These are phyloP conservation scores for Quercus variabilis DNA, from an alignment of 306 rosid species.

Conservation along the genomic window DNA sequence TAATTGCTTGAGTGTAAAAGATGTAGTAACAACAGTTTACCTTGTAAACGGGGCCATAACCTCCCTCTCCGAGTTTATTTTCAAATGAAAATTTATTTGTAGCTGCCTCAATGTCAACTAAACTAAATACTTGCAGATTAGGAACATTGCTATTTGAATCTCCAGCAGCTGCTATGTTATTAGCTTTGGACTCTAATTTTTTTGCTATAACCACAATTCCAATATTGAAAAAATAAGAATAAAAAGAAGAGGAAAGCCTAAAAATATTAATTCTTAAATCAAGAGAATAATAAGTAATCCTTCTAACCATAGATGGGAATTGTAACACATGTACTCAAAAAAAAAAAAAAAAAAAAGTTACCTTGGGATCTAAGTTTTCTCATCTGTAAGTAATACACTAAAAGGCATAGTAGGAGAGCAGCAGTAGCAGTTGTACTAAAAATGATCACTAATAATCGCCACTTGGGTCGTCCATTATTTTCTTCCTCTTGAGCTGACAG, in stretches of 20 bases:
- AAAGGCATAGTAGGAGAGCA: not conserved
- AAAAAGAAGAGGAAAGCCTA: not conserved
- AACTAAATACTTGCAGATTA: constrained; percentile 30
- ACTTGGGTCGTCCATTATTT: not conserved
- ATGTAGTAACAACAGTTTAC: constrained; percentile 16
- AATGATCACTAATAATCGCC: not conserved
- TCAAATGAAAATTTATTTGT: constrained; percentile 39
- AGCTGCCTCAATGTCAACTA: constrained; percentile 35
- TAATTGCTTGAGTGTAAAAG: not conserved
- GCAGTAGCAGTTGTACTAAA: not conserved
- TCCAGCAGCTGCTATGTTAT: not conserved
- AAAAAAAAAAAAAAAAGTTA: not conserved
- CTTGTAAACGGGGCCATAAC: constrained; percentile 46
- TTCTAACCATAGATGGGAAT: not conserved
- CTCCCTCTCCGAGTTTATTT: constrained; percentile 52
- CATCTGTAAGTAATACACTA: not conserved
- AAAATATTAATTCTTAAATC: not conserved
- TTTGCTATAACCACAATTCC: not conserved
- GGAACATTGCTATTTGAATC: constrained; percentile 18
- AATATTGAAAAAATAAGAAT: not conserved
- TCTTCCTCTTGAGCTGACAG: constrained; percentile 8
- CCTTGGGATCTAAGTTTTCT: constrained; percentile 9
- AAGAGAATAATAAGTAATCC: too few species aligned
- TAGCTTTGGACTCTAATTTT: not conserved
- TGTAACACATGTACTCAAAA: too few species aligned